phyloP scores from a whole-genome alignment of 139 green algal species.

The Penium margaritaceum region DNA sequence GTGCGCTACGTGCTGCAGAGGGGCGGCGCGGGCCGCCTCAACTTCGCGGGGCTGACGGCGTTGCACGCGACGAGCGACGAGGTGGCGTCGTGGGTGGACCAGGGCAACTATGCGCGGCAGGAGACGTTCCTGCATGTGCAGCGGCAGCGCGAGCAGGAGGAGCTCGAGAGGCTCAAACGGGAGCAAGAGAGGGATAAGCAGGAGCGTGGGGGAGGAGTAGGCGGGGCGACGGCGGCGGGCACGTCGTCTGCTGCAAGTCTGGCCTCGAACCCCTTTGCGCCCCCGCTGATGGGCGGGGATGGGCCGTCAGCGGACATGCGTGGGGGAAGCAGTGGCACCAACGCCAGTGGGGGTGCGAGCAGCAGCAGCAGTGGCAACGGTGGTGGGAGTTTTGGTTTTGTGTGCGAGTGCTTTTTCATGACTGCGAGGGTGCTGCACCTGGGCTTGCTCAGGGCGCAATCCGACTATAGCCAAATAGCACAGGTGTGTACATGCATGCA shows the following conservation, averaged over 20 bases:
- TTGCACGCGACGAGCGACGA: constrained; percentile 45
- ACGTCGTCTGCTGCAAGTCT: no score
- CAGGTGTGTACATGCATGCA: no score
- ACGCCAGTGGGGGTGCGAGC: not conserved
- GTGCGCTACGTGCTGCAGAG: constrained; percentile 26
- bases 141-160: constrained; percentile 7
- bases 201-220: not conserved
- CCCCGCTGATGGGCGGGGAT: not conserved
- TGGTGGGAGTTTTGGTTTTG: constrained; percentile 65
- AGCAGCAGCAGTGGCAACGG: not conserved
- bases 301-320: no score
- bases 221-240: not conserved
- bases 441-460: constrained; percentile 60
- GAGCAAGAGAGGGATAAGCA: no score
- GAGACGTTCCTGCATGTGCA: constrained; percentile 25
- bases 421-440: constrained; percentile 71
- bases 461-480: no score
- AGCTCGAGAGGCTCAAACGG: constrained; percentile 23
- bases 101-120: constrained; percentile 37
- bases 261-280: not conserved
- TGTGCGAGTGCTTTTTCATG: constrained; percentile 94
- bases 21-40: not conserved
- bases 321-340: no score
- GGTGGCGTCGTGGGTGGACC: constrained; percentile 48
- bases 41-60: constrained; percentile 48